A percentile compares a stretch with the other conserved stretches of the same genome.
Evolutionary conservation across 1,284 basidiomycete species (phyloP).

Genomic region (Irpex rosettiformis): DNA sequence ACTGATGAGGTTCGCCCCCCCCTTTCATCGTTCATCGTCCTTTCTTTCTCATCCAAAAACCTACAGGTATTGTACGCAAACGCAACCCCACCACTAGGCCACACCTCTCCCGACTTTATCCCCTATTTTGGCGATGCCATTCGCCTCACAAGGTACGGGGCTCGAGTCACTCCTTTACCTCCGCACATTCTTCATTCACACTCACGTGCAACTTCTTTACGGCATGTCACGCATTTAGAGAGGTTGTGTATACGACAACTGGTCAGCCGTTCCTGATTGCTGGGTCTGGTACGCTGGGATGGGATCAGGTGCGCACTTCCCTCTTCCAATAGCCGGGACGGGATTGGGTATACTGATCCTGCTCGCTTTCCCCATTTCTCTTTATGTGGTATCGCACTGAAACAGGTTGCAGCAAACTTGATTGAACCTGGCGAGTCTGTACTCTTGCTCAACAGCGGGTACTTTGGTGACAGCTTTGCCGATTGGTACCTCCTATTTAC

Average conservation of each 20-base stretch:
- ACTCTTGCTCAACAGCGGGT: constrained; percentile 82
- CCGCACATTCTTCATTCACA: constrained; percentile 2
- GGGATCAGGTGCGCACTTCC: constrained; percentile 64
- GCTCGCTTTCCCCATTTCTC: too few relatives aligned
- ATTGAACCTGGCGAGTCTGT: constrained; percentile 79
- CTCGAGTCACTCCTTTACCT: neutral
- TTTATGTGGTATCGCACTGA: too few relatives aligned
- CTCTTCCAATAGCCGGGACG: neutral
- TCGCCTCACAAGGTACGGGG: constrained; percentile 70
- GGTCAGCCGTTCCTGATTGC: constrained; percentile 90
- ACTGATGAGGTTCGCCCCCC: constrained; percentile 61
- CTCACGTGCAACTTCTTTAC: too few relatives aligned
- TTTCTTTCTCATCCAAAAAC: neutral
- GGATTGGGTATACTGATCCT: neutral
- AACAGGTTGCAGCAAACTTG: constrained; percentile 83
- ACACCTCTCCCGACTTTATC: constrained; percentile 90
- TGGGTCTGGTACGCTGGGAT: constrained; percentile 93
- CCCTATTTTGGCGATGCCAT: constrained; percentile 90
- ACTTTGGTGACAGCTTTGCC: constrained; percentile 85
- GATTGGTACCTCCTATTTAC: constrained; percentile 58
- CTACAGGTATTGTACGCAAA: constrained; percentile 70
- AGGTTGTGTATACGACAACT: constrained; percentile 73
- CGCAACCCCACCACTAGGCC: constrained; percentile 85
- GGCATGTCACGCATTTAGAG: constrained; percentile 34
- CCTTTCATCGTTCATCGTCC: neutral